These are phyloP conservation scores for Hanseniaspora osmophila DNA, from an alignment of 805 yeast species.

Conservation along the genomic window DNA sequence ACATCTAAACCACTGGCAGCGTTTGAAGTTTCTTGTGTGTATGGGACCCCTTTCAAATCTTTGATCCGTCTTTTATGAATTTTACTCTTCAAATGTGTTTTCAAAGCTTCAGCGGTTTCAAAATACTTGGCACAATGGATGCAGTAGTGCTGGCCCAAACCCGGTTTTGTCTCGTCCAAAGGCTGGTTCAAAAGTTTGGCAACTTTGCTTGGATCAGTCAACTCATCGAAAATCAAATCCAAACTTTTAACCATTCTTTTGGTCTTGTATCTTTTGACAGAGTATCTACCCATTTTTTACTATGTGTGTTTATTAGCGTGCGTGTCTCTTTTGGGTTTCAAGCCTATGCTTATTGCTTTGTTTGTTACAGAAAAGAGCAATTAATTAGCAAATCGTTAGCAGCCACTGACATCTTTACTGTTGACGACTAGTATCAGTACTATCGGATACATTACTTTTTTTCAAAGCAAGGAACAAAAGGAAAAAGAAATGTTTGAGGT, in stretches of 20 bases:
- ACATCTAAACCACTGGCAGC: slow-evolving; percentile 80
- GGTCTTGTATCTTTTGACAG: slow-evolving; percentile 77
- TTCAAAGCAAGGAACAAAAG: too few relatives aligned
- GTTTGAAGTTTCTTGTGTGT: slow-evolving; percentile 76
- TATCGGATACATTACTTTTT: too few relatives aligned
- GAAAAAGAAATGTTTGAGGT: too few relatives aligned
- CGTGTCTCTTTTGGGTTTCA: not conserved
- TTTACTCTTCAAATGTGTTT: slow-evolving; percentile 60
- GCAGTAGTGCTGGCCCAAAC: slow-evolving; percentile 89
- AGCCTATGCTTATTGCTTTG: too few relatives aligned
- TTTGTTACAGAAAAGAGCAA: too few relatives aligned
- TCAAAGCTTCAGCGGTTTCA: slow-evolving; percentile 61
- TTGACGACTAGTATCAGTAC: too few relatives aligned
- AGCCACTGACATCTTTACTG: too few relatives aligned
- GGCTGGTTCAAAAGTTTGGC: slow-evolving; percentile 62
- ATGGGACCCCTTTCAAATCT: slow-evolving; percentile 63
- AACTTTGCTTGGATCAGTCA: slow-evolving; percentile 51
- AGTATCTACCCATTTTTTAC: slow-evolving; percentile 64
- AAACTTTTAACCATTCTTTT: slow-evolving; percentile 76
- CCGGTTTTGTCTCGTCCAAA: slow-evolving; percentile 80
- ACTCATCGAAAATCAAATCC: slow-evolving; percentile 69
- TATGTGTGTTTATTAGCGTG: slow-evolving; percentile 1
- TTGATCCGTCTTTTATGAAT: slow-evolving; percentile 79
- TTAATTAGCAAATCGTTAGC: too few relatives aligned
- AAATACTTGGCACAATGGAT: slow-evolving; percentile 87